Percentiles rank a stretch among this genome's conserved stretches.
Conservation (phyloP, 129 eudicot genomes). For the Saussurea involucrata region DNA sequence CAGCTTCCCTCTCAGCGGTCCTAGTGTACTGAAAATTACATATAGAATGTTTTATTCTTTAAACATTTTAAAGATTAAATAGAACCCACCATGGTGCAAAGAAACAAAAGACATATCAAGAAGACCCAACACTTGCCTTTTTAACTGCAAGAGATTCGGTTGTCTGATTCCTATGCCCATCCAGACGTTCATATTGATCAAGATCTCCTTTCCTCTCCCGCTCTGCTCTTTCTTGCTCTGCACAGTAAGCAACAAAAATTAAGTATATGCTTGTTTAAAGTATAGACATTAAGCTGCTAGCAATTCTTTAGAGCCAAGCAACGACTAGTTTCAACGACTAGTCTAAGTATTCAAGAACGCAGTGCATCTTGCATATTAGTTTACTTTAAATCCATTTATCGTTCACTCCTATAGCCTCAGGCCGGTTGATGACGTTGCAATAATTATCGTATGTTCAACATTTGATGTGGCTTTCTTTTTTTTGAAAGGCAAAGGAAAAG, state of each 20-base stretch:
- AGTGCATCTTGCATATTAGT: too few relatives aligned
- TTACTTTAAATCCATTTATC: not conserved
- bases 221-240: slow-evolving; percentile 89
- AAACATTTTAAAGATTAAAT: slow-evolving; percentile 17
- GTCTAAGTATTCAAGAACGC: too few relatives aligned
- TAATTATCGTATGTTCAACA: too few relatives aligned
- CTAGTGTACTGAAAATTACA: slow-evolving; percentile 72
- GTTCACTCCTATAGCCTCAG: not conserved
- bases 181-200: slow-evolving; percentile 91
- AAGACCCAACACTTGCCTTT: slow-evolving; percentile 47
- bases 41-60: not conserved
- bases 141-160: slow-evolving; percentile 81
- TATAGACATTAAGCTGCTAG: not conserved
- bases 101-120: not conserved
- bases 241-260: slow-evolving; percentile 9
- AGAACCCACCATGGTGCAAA: not conserved
- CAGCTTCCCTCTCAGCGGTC: slow-evolving; percentile 98
- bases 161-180: slow-evolving; percentile 89
- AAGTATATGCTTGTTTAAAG: not conserved
- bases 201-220: slow-evolving; percentile 99
- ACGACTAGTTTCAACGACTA: not conserved
- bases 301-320: slow-evolving; percentile 6
- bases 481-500: too few relatives aligned
- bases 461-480: too few relatives aligned
- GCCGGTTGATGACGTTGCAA: too few relatives aligned